Evolutionary conservation across 2,329 filamentous ascomycete species (phyloP).

Genomic region (Fusarium scirpi): DNA sequence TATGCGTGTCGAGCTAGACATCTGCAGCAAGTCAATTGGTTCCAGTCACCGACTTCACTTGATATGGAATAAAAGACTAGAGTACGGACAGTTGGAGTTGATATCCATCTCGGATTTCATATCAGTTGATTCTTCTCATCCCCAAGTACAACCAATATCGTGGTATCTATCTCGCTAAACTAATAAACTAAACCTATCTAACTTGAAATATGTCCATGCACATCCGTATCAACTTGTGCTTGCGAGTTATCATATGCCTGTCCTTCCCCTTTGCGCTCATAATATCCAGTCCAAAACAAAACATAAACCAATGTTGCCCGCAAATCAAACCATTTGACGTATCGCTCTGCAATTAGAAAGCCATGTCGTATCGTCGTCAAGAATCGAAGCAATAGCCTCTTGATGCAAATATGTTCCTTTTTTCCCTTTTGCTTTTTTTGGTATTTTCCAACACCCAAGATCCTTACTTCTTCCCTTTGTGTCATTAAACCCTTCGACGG

Average conservation of each 20-base stretch:
- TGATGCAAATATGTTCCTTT: slow-evolving; percentile 35
- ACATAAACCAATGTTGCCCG: slow-evolving; percentile 22
- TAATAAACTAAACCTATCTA: slow-evolving; percentile 45
- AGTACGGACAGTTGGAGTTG: neutral
- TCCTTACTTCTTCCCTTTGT: slow-evolving; percentile 9
- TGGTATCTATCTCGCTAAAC: slow-evolving; percentile 48
- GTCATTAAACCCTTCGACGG: slow-evolving; percentile 35
- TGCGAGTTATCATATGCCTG: slow-evolving; percentile 14
- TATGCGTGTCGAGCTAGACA: neutral
- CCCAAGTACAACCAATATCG: slow-evolving; percentile 38
- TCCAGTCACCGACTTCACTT: neutral
- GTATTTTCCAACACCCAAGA: slow-evolving; percentile 27
- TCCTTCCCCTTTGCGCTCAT: slow-evolving; percentile 20
- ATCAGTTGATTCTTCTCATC: slow-evolving; percentile 25
- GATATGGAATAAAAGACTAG: neutral
- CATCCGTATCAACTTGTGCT: slow-evolving; percentile 16
- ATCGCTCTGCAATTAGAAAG: slow-evolving; percentile 48
- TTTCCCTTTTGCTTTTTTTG: slow-evolving; percentile 29
- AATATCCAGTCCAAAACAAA: slow-evolving; percentile 39
- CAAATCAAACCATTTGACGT: slow-evolving; percentile 41
- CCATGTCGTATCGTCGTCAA: slow-evolving; percentile 51
- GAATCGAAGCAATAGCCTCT: slow-evolving; percentile 41
- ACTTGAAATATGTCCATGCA: slow-evolving; percentile 30
- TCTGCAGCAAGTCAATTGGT: neutral
- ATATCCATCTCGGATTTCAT: slow-evolving; percentile 13